These are phyloP conservation scores for Psilocybe subaeruginosa DNA, from an alignment of 768 basidiomycete species.

Conservation along the genomic window DNA sequence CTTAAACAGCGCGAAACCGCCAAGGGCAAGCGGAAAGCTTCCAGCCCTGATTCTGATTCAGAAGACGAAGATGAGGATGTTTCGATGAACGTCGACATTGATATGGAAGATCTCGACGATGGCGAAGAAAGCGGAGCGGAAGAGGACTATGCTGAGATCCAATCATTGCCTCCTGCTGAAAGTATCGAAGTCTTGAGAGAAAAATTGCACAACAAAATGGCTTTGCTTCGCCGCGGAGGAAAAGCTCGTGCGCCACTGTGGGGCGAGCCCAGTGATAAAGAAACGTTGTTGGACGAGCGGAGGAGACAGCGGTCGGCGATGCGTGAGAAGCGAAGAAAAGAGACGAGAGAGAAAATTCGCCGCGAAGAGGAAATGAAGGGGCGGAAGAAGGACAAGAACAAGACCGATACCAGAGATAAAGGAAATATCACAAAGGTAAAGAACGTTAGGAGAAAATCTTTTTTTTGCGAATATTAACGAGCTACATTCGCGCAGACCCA, in stretches of 20 bases:
- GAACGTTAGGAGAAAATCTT: neutral
- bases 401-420: conserved; percentile 39
- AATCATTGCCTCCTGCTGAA: conserved; percentile 67
- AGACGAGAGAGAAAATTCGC: conserved; percentile 82
- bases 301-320: conserved; percentile 76
- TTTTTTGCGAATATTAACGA: neutral
- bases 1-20: conserved; percentile 23
- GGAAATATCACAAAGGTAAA: conserved; percentile 57
- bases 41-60: conserved; percentile 30
- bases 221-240: conserved; percentile 55
- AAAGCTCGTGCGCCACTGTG: conserved; percentile 13
- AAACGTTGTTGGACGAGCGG: conserved; percentile 83
- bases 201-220: conserved; percentile 78
- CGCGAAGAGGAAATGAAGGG: conserved; percentile 62
- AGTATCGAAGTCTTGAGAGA: conserved; percentile 68
- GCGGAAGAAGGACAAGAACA: conserved; percentile 47
- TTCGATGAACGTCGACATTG: conserved; percentile 43
- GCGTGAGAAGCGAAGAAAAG: conserved; percentile 83
- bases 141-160: conserved; percentile 31
- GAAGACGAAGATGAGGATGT: conserved; percentile 36
- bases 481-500: conserved; percentile 52
- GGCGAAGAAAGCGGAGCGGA: conserved; percentile 27
- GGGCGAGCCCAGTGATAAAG: conserved; percentile 63
- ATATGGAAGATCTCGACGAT: conserved; percentile 37
- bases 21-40: conserved; percentile 54